Conservation (phyloP, 2,329 filamentous ascomycete genomes). For the Fusarium domesticum region DNA sequence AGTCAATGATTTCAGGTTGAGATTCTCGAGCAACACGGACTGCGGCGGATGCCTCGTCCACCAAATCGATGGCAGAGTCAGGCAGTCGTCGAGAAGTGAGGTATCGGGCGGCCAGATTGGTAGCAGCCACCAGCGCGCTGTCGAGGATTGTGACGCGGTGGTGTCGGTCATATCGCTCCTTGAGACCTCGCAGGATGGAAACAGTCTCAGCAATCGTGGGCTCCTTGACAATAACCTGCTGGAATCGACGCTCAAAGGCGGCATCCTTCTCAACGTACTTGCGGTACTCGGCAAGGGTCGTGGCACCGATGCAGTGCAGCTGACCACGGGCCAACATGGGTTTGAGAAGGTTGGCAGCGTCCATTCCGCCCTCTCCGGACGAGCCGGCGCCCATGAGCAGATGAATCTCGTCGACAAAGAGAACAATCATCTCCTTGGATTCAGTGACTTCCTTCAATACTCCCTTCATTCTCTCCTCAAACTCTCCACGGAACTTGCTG, state of each 20-base stretch:
- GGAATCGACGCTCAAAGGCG: slow-evolving; percentile 96
- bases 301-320: slow-evolving; percentile 96
- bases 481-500: slow-evolving; percentile 97
- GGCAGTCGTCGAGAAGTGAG: slow-evolving; percentile 87
- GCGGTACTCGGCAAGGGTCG: slow-evolving; percentile 89
- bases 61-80: slow-evolving; percentile 93
- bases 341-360: slow-evolving; percentile 95
- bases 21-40: slow-evolving; percentile 94
- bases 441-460: slow-evolving; percentile 95
- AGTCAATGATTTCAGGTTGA: slow-evolving; percentile 93
- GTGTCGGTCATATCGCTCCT: slow-evolving; percentile 97
- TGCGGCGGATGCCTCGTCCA: slow-evolving; percentile 95
- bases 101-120: slow-evolving; percentile 90
- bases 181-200: slow-evolving; percentile 96
- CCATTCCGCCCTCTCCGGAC: slow-evolving; percentile 96
- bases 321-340: slow-evolving; percentile 97
- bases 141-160: slow-evolving; percentile 97
- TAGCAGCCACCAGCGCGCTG: slow-evolving; percentile 84
- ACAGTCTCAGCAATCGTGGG: slow-evolving; percentile 85
- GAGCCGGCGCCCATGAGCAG: slow-evolving; percentile 96
- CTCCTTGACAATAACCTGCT: slow-evolving; percentile 96
- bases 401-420: slow-evolving; percentile 99
- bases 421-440: slow-evolving; percentile 92
- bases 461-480: slow-evolving; percentile 99
- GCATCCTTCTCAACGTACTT: slow-evolving; percentile 99